These are phyloP conservation scores for Alternaria hordeiaustralica DNA, from an alignment of 2,329 filamentous ascomycete genomes.

Conservation along the genomic window DNA sequence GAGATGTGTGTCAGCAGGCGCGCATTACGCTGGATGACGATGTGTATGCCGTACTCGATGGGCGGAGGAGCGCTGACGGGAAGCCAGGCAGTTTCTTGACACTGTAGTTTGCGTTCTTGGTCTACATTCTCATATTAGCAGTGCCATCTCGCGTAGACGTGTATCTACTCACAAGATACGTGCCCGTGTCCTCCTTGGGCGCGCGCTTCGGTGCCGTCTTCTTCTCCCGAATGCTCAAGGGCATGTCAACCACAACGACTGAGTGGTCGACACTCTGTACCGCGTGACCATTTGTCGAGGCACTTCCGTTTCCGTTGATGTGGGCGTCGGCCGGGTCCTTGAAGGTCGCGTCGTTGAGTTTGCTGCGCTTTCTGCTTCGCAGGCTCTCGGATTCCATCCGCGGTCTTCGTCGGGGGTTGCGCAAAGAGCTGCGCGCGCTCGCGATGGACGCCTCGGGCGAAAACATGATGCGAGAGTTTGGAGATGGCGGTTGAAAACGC, in stretches of 20 bases:
- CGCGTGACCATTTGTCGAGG: conserved; percentile 42
- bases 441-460: conserved; percentile 47
- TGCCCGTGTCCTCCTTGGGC: conserved; percentile 71
- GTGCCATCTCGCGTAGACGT: neutral
- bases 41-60: conserved; percentile 63
- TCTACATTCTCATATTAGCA: conserved; percentile 57
- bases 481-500: conserved; percentile 27
- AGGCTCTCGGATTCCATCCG: conserved; percentile 52
- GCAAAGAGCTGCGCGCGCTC: conserved; percentile 48
- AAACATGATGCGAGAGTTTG: conserved; percentile 42
- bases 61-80: conserved; percentile 75
- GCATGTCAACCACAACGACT: conserved; percentile 46
- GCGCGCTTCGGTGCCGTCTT: conserved; percentile 57
- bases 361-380: conserved; percentile 55
- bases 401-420: conserved; percentile 57
- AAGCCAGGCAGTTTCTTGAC: conserved; percentile 85
- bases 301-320: conserved; percentile 42
- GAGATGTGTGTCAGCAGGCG: conserved; percentile 22
- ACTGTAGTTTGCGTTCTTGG: conserved; percentile 82
- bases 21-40: conserved; percentile 12
- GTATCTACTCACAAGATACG: conserved; percentile 64
- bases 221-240: conserved; percentile 47
- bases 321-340: conserved; percentile 31
- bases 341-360: conserved; percentile 53
- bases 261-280: conserved; percentile 37